These are phyloP conservation scores for Mucor saturninus DNA, from an alignment of 371 early-diverging fungal species.

Conservation along the genomic window DNA sequence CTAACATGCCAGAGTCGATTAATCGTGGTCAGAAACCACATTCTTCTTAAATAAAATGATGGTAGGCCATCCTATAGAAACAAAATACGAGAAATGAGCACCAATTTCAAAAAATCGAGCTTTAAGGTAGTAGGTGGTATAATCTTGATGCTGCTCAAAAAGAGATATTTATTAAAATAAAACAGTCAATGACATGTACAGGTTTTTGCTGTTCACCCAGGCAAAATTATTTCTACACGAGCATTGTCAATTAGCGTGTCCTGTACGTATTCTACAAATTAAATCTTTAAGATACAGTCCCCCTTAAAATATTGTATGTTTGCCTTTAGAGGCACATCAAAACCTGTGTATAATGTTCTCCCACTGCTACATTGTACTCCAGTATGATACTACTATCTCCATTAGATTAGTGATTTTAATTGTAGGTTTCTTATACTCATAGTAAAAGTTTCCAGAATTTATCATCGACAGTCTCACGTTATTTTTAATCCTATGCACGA, in stretches of 20 bases:
- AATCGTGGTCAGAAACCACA: conserved; percentile 61
- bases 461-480: conserved; percentile 44
- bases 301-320: conserved; percentile 49
- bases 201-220: conserved; percentile 87
- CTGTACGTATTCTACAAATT: conserved; percentile 67
- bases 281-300: conserved; percentile 64
- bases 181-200: neutral
- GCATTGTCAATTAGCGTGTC: conserved; percentile 67
- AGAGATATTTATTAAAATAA: neutral
- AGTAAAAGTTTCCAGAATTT: conserved; percentile 57
- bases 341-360: conserved; percentile 84
- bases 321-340: conserved; percentile 66
- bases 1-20: conserved; percentile 35
- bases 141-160: conserved; percentile 56
- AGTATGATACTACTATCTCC: conserved; percentile 83
- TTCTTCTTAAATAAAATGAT: conserved; percentile 62
- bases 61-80: conserved; percentile 68
- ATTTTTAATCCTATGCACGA: conserved; percentile 81
- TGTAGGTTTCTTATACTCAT: conserved; percentile 63
- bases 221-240: conserved; percentile 76
- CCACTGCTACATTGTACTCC: conserved; percentile 80
- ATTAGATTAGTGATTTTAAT: conserved; percentile 68
- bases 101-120: conserved; percentile 48
- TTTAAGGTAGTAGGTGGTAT: conserved; percentile 44
- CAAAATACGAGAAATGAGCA: conserved; percentile 66